These are phyloP conservation scores for Kentomonas sorsogonicus DNA, from an alignment of 208 protist species.

Conservation along the genomic window DNA sequence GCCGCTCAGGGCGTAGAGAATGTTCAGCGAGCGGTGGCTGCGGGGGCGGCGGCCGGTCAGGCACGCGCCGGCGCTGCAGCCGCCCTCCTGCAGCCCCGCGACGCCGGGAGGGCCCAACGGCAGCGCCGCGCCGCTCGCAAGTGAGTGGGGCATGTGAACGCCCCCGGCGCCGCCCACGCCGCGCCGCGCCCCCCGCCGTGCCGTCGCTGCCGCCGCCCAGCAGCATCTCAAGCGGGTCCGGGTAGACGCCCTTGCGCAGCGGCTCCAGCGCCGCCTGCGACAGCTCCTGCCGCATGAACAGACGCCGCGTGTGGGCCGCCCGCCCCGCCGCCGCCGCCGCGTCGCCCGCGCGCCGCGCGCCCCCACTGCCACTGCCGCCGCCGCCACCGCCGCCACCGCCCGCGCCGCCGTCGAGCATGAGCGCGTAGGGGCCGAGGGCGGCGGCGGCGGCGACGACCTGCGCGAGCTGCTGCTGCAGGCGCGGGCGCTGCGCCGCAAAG, in stretches of 20 bases:
- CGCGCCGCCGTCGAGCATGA: not conserved
- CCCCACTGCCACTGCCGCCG: not conserved
- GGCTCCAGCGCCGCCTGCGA: constrained; percentile 41
- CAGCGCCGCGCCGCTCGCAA: too few relatives aligned
- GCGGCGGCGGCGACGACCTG: not conserved
- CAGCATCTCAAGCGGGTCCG: too few relatives aligned
- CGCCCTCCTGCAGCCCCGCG: not conserved
- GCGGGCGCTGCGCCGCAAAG: not conserved
- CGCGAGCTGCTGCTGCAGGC: not conserved
- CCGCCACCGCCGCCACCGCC: not conserved
- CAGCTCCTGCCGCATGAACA: constrained; percentile 38
- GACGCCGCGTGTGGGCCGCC: constrained; percentile 21
- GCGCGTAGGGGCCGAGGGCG: not conserved
- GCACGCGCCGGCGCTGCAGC: not conserved
- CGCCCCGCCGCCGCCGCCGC: constrained; percentile 13
- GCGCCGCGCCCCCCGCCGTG: not conserved
- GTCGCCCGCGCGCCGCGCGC: not conserved
- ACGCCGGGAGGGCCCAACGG: too few relatives aligned
- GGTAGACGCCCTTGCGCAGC: too few relatives aligned
- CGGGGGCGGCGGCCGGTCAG: constrained; percentile 10
- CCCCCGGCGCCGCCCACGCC: not conserved
- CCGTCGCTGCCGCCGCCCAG: too few relatives aligned
- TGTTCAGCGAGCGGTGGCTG: constrained; percentile 24
- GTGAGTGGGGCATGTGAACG: not conserved
- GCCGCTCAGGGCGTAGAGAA: constrained; percentile 37